Evolutionary conservation across 805 yeast genomes (phyloP).

Genomic region (Sugiyamaella lignohabitans): DNA sequence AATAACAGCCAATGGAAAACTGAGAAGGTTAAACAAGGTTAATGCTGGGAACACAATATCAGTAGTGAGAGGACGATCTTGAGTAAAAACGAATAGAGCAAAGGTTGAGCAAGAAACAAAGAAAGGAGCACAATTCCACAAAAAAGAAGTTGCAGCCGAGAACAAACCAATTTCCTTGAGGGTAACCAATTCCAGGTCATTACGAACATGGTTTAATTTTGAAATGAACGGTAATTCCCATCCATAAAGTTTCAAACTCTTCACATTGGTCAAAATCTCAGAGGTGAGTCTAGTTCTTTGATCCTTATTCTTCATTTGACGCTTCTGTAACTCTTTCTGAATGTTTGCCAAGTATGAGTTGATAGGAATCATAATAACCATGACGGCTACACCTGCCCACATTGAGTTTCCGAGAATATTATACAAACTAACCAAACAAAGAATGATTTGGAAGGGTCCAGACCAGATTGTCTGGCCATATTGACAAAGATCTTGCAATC

Average conservation of each 20-base stretch:
- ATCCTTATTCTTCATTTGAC: slow-evolving; percentile 84
- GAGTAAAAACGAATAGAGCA: slow-evolving; percentile 64
- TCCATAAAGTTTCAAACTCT: slow-evolving; percentile 75
- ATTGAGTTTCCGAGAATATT: slow-evolving; percentile 67
- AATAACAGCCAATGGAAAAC: slow-evolving; percentile 86
- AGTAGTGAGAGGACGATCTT: slow-evolving; percentile 67
- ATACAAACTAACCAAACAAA: slow-evolving; percentile 73
- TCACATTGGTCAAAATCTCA: slow-evolving; percentile 85
- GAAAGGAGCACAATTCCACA: slow-evolving; percentile 85
- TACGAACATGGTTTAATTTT: slow-evolving; percentile 48
- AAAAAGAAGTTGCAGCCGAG: slow-evolving; percentile 80
- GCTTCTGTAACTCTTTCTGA: slow-evolving; percentile 56
- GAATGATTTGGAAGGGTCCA: slow-evolving; percentile 81
- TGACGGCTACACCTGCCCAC: slow-evolving; percentile 88
- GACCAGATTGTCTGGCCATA: slow-evolving; percentile 82
- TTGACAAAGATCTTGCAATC: slow-evolving; percentile 62
- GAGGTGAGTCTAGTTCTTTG: slow-evolving; percentile 69
- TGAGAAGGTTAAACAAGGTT: slow-evolving; percentile 62
- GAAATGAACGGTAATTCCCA: slow-evolving; percentile 76
- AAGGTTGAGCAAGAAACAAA: slow-evolving; percentile 89
- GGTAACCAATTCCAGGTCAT: slow-evolving; percentile 58
- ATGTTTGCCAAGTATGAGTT: slow-evolving; percentile 45
- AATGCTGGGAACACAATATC: slow-evolving; percentile 76
- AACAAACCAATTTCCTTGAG: slow-evolving; percentile 68
- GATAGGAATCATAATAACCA: slow-evolving; percentile 69